A percentile compares a stretch with the other conserved stretches of the same genome.
These are phyloP conservation scores for Hygrophorus pudorinus DNA, from an alignment of 768 basidiomycete species.

Conservation along the genomic window DNA sequence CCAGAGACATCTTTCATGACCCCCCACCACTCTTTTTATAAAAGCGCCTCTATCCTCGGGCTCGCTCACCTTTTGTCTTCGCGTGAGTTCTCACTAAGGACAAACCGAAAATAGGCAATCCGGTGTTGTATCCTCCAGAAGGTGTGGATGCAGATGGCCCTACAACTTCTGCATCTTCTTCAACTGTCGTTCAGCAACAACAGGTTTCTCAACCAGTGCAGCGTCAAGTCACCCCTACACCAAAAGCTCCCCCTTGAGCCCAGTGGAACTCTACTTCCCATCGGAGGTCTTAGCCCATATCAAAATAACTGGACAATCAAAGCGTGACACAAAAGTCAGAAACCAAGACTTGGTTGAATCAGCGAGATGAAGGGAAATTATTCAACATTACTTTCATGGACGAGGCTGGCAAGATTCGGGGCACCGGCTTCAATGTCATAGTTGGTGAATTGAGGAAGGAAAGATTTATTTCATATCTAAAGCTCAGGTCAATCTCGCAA, in stretches of 20 bases:
- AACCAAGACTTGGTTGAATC: conserved; percentile 82
- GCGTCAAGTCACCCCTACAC: conserved; percentile 8
- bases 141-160: not conserved
- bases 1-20: too few species aligned
- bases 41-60: conserved; percentile 2
- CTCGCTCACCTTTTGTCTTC: conserved; percentile 35
- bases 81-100: conserved; percentile 41
- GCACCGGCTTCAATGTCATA: conserved; percentile 80
- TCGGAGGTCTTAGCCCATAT: conserved; percentile 91
- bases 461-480: conserved; percentile 90
- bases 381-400: conserved; percentile 94
- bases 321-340: conserved; percentile 89
- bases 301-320: conserved; percentile 99
- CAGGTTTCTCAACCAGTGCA: conserved; percentile 10
- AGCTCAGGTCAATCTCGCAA: conserved; percentile 88
- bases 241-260: conserved; percentile 8
- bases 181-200: conserved; percentile 6
- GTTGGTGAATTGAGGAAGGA: conserved; percentile 83
- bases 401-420: conserved; percentile 86
- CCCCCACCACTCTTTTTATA: too few species aligned
- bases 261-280: conserved; percentile 48
- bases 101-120: conserved; percentile 67
- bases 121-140: conserved; percentile 22
- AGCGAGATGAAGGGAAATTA: conserved; percentile 86
- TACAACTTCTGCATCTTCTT: too few species aligned